Percentiles rank a stretch among this genome's conserved stretches.
These are phyloP conservation scores for Neodidymelliopsis sp. DNA, from an alignment of 2,329 filamentous ascomycete species.

Conservation along the genomic window DNA sequence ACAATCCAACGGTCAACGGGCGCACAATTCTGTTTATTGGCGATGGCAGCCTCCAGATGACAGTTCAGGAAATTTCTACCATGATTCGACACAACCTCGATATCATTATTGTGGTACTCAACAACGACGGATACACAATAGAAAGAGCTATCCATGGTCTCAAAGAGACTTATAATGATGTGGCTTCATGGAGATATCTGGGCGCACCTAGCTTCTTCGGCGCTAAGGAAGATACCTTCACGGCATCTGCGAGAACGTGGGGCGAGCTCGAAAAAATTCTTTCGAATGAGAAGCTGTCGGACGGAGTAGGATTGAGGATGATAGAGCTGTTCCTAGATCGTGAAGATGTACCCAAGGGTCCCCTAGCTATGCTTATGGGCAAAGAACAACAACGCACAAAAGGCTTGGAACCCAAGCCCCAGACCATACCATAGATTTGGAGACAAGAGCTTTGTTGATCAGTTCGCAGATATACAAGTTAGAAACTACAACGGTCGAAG, in stretches of 20 bases:
- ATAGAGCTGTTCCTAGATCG: slow-evolving; percentile 53
- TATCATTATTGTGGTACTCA: slow-evolving; percentile 46
- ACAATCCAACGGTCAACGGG: slow-evolving; percentile 22
- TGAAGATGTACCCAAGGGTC: slow-evolving; percentile 22
- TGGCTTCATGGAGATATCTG: slow-evolving; percentile 30
- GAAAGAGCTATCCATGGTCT: slow-evolving; percentile 50
- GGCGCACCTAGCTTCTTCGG: slow-evolving; percentile 30
- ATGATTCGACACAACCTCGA: slow-evolving; percentile 46
- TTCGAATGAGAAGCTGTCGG: slow-evolving; percentile 44
- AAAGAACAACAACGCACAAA: slow-evolving; percentile 10
- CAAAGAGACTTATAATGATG: slow-evolving; percentile 30
- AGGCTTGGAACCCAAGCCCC: neutral
- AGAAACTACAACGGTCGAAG: slow-evolving; percentile 31
- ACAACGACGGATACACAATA: slow-evolving; percentile 52
- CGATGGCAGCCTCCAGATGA: slow-evolving; percentile 51
- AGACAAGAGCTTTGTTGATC: neutral
- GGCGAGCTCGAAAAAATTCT: slow-evolving; percentile 56
- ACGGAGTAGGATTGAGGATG: slow-evolving; percentile 51
- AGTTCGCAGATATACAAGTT: neutral
- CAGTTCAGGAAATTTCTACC: slow-evolving; percentile 49
- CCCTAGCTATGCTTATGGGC: slow-evolving; percentile 14
- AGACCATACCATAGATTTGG: slow-evolving; percentile 5
- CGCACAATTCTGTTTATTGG: slow-evolving; percentile 45
- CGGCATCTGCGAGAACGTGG: slow-evolving; percentile 51
- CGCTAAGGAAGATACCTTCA: slow-evolving; percentile 18